phyloP scores from a whole-genome alignment of 257 asterid genomes.

The Solanum chmielewskii region DNA sequence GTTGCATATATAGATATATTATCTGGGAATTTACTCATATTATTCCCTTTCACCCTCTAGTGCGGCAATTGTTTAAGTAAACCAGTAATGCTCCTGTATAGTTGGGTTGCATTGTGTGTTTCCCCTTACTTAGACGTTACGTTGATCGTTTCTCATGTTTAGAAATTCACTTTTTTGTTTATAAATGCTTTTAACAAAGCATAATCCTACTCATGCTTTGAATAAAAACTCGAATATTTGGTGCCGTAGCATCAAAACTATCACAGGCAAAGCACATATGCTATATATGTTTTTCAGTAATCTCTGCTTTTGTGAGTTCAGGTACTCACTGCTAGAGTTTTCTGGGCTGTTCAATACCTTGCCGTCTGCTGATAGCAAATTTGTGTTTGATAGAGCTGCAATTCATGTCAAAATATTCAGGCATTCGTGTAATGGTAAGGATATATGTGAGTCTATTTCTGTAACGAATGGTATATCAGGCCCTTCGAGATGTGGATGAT shows the following conservation, averaged over 20 bases:
- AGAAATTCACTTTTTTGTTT: background rate
- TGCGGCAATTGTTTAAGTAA: slow-evolving; percentile 13
- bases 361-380: background rate
- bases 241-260: background rate
- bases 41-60: slow-evolving; percentile 1
- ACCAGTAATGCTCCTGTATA: slow-evolving; percentile 44
- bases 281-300: background rate
- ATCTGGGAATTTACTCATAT: background rate
- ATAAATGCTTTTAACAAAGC: background rate
- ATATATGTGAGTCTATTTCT: background rate
- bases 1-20: slow-evolving; percentile 5
- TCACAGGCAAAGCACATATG: background rate
- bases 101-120: slow-evolving; percentile 22
- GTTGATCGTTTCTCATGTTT: background rate
- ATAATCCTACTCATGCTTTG: background rate
- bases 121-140: background rate
- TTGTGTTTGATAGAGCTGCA: background rate
- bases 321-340: background rate
- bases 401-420: background rate
- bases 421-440: no score
- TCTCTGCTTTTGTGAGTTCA: background rate
- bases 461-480: background rate
- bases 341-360: background rate
- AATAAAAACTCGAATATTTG: background rate
- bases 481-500: background rate